Evolutionary conservation across 352 stramenopile species (phyloP), one percentile per base, ranked within the genome.

Genomic region (Peronospora belbahrii): DNA sequence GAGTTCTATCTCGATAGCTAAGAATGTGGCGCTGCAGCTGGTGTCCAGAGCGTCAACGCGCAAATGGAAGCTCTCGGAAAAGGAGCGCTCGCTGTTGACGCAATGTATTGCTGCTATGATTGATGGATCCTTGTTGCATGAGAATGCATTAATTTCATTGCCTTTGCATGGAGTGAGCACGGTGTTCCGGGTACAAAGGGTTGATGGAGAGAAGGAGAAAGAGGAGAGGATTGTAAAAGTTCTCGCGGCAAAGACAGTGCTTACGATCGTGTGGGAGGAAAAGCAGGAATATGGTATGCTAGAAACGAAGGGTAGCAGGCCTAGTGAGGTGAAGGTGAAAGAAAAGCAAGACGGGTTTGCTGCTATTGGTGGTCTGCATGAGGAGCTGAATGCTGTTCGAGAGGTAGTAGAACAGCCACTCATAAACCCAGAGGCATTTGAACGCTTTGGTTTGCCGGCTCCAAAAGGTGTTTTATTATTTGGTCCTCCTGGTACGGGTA

Each of bases 361-460:
- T 2, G 47, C 57, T 0, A 81, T 89, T 22, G 95, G 95, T 35
- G 95, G 95, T 8, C 80, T 97, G 10, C 78, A 81, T n/a, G 83
- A 86, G 27, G 90, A 98, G 62, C 79, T 99, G 42, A 88, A 81
- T 10, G 82, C 85, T 9, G 94, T 99, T 48, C 72, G 94, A 9
- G 91, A 99, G 69, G 76, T 98, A 43, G 87, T 98, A 14, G 95
- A 99, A 62, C 85, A 98, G 44, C 92, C 95, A 4, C 67, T 98
- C 14, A 70, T 78, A 20, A 94, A 97, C 42, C 92, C 95, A 0
- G 85, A 97, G 59, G 56, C 96, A 20, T 98, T 98, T 74, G 68
- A 68, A 24, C 83, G 83, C 22, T 86, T 98, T 35, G 96, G 95
- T 3, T 79, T 98, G 38, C 95, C 94, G 13, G 88, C 96, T 42